Evolutionary conservation across 495 filamentous ascomycete genomes (phyloP).

Genomic region (Poronia punctata): DNA sequence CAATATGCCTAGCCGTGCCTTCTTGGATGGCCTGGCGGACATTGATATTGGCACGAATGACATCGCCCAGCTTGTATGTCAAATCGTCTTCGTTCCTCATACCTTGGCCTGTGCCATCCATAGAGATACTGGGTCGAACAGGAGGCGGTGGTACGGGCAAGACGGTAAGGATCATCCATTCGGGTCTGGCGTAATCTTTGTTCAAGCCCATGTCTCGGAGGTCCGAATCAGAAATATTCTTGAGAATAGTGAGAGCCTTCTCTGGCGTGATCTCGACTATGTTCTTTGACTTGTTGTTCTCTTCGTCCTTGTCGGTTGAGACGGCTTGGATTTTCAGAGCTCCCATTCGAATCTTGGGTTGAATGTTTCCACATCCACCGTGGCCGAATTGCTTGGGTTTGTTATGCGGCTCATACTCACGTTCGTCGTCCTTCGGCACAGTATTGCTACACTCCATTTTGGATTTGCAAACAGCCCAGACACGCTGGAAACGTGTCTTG

Average conservation of each 20-base stretch:
- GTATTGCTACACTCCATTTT: constrained; percentile 78
- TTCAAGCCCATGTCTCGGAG: constrained; percentile 83
- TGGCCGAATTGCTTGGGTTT: constrained; percentile 47
- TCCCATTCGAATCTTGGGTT: constrained; percentile 78
- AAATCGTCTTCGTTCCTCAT: constrained; percentile 94
- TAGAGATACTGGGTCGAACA: constrained; percentile 89
- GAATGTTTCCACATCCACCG: constrained; percentile 87
- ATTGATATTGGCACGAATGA: constrained; percentile 94
- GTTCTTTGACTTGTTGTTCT: constrained; percentile 74
- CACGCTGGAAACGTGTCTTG: constrained; percentile 83
- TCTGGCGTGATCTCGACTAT: constrained; percentile 80
- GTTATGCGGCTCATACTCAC: constrained; percentile 45
- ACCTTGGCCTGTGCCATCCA: constrained; percentile 81
- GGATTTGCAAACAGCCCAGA: constrained; percentile 83
- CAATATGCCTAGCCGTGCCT: constrained; percentile 82
- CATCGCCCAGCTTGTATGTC: constrained; percentile 97
- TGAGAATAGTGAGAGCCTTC: constrained; percentile 77
- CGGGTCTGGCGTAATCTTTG: constrained; percentile 86
- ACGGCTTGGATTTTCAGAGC: constrained; percentile 69
- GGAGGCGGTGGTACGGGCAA: constrained; percentile 92
- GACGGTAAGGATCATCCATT: constrained; percentile 97
- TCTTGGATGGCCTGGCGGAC: constrained; percentile 81
- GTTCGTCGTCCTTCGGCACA: constrained; percentile 51
- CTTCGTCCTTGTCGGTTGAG: constrained; percentile 50
- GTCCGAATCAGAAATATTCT: constrained; percentile 70